A percentile compares a stretch with the other conserved stretches of the same genome.
phyloP scores from a whole-genome alignment of 2,329 filamentous ascomycete species.

The Aureobasidium sp. region DNA sequence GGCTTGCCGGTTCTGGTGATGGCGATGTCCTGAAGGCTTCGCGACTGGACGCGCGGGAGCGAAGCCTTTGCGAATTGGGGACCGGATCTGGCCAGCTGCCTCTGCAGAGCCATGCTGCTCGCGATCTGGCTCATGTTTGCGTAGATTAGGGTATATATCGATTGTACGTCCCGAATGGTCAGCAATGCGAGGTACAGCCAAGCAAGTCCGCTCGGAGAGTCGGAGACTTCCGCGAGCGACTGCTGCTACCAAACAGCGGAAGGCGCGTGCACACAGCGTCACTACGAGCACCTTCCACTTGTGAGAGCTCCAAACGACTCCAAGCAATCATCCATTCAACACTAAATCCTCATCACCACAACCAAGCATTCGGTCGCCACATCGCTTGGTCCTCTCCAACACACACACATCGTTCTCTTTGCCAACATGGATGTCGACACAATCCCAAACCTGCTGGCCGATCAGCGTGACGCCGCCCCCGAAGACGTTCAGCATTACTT shows the following conservation, averaged over 20 bases:
- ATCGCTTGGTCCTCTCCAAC: neutral
- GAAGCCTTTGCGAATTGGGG: conserved; percentile 27
- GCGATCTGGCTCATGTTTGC: conserved; percentile 15
- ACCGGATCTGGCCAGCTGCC: conserved; percentile 29
- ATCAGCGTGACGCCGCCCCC: conserved; percentile 81
- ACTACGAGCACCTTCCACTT: conserved; percentile 4
- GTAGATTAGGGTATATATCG: conserved; percentile 1
- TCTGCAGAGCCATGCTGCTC: conserved; percentile 26
- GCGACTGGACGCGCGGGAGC: conserved; percentile 30
- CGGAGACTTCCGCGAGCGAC: conserved; percentile 1
- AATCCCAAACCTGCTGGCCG: conserved; percentile 84
- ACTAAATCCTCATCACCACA: neutral
- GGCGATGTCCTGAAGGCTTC: conserved; percentile 67
- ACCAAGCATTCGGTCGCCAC: neutral
- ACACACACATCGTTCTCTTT: neutral
- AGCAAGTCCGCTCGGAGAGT: conserved; percentile 3
- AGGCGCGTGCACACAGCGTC: neutral
- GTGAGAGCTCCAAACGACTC: neutral
- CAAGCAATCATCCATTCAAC: neutral
- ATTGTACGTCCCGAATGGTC: conserved; percentile 6
- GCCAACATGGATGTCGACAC: conserved; percentile 70
- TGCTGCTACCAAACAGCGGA: neutral
- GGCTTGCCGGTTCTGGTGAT: conserved; percentile 97
- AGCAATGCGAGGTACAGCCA: conserved; percentile 14
- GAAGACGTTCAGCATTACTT: conserved; percentile 83